phyloP scores from a whole-genome alignment of 352 stramenopile species.

The Phytophthora tubulina region DNA sequence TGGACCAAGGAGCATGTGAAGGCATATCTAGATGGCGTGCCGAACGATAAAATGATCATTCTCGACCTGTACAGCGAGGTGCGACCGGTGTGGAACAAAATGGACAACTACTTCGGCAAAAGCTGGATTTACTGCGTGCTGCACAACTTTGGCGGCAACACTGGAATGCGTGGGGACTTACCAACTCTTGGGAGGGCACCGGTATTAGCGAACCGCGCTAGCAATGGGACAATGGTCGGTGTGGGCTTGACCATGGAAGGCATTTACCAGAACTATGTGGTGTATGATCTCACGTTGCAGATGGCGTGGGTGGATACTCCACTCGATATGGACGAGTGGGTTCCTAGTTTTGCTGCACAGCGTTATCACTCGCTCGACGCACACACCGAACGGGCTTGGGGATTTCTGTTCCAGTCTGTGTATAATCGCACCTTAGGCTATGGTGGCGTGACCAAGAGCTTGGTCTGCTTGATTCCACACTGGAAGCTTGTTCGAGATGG shows the following conservation, averaged over 20 bases:
- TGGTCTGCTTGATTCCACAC: conserved; percentile 73
- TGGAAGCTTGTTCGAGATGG: conserved; percentile 71
- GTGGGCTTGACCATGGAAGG: conserved; percentile 87
- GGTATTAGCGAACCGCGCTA: conserved; percentile 49
- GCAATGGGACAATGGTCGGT: conserved; percentile 77
- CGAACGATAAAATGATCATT: conserved; percentile 79
- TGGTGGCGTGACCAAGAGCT: conserved; percentile 80
- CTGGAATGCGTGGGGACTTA: conserved; percentile 79
- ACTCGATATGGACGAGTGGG: conserved; percentile 56
- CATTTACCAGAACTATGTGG: conserved; percentile 90
- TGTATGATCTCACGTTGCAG: conserved; percentile 82
- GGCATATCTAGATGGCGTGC: conserved; percentile 62
- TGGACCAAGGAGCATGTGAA: conserved; percentile 73
- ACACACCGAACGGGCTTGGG: conserved; percentile 65
- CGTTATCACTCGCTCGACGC: conserved; percentile 70
- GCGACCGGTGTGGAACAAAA: conserved; percentile 72
- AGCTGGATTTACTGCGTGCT: conserved; percentile 89
- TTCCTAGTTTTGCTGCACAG: conserved; percentile 61
- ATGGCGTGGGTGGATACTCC: conserved; percentile 71
- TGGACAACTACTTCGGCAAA: conserved; percentile 86
- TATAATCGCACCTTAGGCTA: conserved; percentile 79
- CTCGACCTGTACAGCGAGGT: conserved; percentile 87
- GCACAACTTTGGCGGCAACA: conserved; percentile 87
- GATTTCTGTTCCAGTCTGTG: conserved; percentile 60
- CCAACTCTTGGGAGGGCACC: conserved; percentile 65